These are phyloP conservation scores for Leccinum fallax DNA, from an alignment of 1,284 basidiomycete genomes.

Conservation along the genomic window DNA sequence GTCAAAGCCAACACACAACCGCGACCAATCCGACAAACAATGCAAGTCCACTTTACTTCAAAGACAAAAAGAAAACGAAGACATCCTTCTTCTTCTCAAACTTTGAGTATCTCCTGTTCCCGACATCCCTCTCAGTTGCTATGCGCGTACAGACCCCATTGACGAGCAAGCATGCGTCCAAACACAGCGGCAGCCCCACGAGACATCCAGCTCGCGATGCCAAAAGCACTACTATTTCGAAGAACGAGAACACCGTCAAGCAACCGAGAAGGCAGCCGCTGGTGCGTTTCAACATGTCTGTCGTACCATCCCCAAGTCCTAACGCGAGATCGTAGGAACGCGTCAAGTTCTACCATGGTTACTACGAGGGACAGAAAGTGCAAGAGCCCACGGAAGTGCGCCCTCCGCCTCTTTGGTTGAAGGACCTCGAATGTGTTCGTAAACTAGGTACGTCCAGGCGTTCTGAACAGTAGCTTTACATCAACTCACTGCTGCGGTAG, in stretches of 20 bases:
- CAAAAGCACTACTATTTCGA: constrained; percentile 6
- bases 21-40: constrained; percentile 25
- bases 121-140: background rate
- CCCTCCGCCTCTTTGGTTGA: constrained; percentile 36
- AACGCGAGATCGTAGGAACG: constrained; percentile 14
- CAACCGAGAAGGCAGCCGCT: background rate
- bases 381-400: constrained; percentile 26
- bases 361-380: constrained; percentile 8
- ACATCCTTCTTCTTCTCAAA: background rate
- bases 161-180: constrained; percentile 5
- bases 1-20: background rate
- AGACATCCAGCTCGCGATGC: constrained; percentile 11
- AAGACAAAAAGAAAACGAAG: background rate
- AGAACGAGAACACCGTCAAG: background rate
- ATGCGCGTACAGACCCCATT: constrained; percentile 23
- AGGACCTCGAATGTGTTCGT: constrained; percentile 44
- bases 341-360: constrained; percentile 13
- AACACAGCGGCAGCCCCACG: constrained; percentile 3
- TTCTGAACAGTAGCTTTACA: background rate
- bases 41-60: constrained; percentile 1
- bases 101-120: background rate
- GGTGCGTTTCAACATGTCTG: constrained; percentile 4
- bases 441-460: constrained; percentile 37
- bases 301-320: background rate
- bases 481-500: constrained; percentile 26